Percentiles rank a stretch among this genome's conserved stretches.
These are phyloP conservation scores for Aspergillus asperescens DNA, from an alignment of 495 filamentous ascomycete genomes.

Conservation along the genomic window DNA sequence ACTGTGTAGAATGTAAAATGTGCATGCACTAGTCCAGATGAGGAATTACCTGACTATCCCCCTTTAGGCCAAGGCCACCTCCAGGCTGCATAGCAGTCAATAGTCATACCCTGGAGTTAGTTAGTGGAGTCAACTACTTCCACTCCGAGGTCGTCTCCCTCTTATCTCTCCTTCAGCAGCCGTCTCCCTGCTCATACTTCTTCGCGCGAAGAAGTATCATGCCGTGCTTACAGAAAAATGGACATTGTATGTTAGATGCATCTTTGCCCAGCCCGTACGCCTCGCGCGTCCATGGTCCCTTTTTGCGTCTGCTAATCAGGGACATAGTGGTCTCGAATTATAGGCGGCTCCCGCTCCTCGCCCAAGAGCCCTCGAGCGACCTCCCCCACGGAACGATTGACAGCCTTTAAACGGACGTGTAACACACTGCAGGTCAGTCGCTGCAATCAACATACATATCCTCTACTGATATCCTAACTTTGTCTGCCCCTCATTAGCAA, in stretches of 20 bases:
- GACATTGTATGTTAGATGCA: conserved; percentile 34
- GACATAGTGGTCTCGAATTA: conserved; percentile 76
- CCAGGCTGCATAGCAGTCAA: neutral
- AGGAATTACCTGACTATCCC: neutral
- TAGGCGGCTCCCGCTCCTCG: conserved; percentile 71
- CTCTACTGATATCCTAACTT: conserved; percentile 4
- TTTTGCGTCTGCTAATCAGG: conserved; percentile 16
- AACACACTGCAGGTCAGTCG: conserved; percentile 68
- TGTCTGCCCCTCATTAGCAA: conserved; percentile 48
- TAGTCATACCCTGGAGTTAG: no score
- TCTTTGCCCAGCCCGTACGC: neutral
- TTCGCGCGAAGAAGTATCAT: conserved; percentile 25
- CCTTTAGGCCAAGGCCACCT: neutral
- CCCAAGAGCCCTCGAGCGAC: conserved; percentile 58
- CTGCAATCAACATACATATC: neutral
- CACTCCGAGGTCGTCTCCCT: conserved; percentile 6
- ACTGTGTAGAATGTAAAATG: neutral
- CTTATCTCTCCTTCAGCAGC: conserved; percentile 7
- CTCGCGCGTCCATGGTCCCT: neutral
- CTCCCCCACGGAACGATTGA: conserved; percentile 79
- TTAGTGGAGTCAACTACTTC: no score
- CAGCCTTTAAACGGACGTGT: conserved; percentile 85
- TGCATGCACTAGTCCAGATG: conserved; percentile 2
- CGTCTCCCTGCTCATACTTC: conserved; percentile 16
- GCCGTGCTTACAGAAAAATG: conserved; percentile 31